Conservation (phyloP, 208 protist genomes). For the Acanthamoeba quina region DNA sequence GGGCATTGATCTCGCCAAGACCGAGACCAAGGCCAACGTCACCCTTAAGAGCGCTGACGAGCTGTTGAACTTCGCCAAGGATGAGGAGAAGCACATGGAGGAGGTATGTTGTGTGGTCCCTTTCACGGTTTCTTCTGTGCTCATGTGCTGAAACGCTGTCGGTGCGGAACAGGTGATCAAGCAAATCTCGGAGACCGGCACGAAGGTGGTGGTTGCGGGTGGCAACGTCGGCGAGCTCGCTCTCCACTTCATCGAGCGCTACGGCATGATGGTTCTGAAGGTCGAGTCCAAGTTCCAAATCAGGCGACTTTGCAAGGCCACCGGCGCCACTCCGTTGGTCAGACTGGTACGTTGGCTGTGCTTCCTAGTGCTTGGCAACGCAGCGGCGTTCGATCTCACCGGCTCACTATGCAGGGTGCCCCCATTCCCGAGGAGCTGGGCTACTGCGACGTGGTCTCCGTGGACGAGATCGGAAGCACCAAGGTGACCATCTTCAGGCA, state of each 20-base stretch:
- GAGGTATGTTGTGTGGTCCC: slow-evolving; percentile 84
- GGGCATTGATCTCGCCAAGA: slow-evolving; percentile 96
- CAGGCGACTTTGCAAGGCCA: slow-evolving; percentile 97
- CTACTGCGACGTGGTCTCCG: slow-evolving; percentile 95
- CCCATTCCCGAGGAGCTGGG: slow-evolving; percentile 97
- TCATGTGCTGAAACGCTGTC: neutral
- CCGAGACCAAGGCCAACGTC: slow-evolving; percentile 99
- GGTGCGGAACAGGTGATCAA: slow-evolving; percentile 90
- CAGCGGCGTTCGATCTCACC: neutral
- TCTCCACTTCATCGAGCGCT: slow-evolving; percentile 99
- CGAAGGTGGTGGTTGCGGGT: slow-evolving; percentile 98
- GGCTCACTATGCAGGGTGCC: slow-evolving; percentile 76
- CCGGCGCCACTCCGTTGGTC: slow-evolving; percentile 96
- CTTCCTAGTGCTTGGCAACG: neutral
- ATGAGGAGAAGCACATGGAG: slow-evolving; percentile 98
- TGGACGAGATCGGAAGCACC: slow-evolving; percentile 97
- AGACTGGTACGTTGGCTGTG: slow-evolving; percentile 88
- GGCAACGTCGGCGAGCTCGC: slow-evolving; percentile 98
- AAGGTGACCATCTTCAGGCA: slow-evolving; percentile 97
- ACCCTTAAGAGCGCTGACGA: slow-evolving; percentile 98
- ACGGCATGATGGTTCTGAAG: slow-evolving; percentile 98
- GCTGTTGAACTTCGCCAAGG: slow-evolving; percentile 96
- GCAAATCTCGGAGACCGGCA: slow-evolving; percentile 96
- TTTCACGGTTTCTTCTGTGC: neutral
- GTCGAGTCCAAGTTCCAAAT: slow-evolving; percentile 99